Evolutionary conservation across 2,329 filamentous ascomycete species (phyloP).

Genomic region (Basipetospora sp.): DNA sequence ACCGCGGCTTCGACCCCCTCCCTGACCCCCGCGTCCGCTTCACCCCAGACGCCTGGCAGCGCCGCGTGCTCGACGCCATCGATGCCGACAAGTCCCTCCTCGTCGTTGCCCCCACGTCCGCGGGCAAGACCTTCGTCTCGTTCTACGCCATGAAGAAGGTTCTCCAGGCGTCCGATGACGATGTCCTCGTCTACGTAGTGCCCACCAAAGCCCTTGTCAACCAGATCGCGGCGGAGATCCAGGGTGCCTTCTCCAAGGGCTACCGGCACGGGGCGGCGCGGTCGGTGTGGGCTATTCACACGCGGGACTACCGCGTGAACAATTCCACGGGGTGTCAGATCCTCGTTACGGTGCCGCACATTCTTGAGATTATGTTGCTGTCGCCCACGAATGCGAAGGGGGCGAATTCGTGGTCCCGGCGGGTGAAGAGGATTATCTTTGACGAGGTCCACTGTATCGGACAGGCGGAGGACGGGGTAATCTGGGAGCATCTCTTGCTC

Average conservation of each 20-base stretch:
- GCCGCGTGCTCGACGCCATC: slow-evolving; percentile 56
- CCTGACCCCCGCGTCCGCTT: slow-evolving; percentile 56
- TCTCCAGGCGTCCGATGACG: slow-evolving; percentile 51
- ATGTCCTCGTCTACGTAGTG: slow-evolving; percentile 62
- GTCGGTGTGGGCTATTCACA: slow-evolving; percentile 68
- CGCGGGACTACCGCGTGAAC: slow-evolving; percentile 60
- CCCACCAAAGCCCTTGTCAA: slow-evolving; percentile 73
- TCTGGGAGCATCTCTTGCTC: slow-evolving; percentile 67
- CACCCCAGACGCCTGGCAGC: slow-evolving; percentile 62
- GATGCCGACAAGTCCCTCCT: slow-evolving; percentile 57
- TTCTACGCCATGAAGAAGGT: slow-evolving; percentile 75
- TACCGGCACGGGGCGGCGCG: slow-evolving; percentile 39
- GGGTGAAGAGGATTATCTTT: slow-evolving; percentile 64
- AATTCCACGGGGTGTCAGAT: slow-evolving; percentile 59
- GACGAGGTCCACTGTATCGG: slow-evolving; percentile 73
- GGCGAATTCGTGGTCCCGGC: slow-evolving; percentile 41
- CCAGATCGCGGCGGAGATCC: slow-evolving; percentile 66
- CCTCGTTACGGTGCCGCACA: slow-evolving; percentile 62
- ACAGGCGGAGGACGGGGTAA: slow-evolving; percentile 57
- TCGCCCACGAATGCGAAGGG: slow-evolving; percentile 47
- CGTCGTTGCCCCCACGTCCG: slow-evolving; percentile 62
- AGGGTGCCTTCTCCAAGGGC: slow-evolving; percentile 57
- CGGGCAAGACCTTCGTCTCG: slow-evolving; percentile 71
- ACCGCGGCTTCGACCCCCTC: slow-evolving; percentile 55
- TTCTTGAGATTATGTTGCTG: slow-evolving; percentile 65